Evolutionary conservation across 164 flowering plant genomes (phyloP), one percentile per base, ranked within the genome.

Genomic region (Aristolochia californica): DNA sequence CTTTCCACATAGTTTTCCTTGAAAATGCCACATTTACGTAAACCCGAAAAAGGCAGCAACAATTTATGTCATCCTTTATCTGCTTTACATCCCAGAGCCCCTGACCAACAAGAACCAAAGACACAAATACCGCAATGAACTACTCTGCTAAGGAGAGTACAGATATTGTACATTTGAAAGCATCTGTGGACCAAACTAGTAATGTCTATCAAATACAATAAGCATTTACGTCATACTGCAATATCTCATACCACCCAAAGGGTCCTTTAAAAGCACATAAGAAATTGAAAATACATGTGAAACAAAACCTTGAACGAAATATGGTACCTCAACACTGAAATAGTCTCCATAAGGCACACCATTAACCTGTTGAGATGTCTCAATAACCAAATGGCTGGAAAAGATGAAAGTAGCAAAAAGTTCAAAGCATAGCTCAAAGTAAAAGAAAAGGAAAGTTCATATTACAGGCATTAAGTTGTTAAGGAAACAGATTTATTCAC

Each of bases 261-360:
- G 10, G 40, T 34, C 40, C 7, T n/a, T 34, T 2, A 34, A 12
- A 34, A 34, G 40, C 5, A 5, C 50, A 17, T 47, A 45, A 43
- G 12, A 13, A 8, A 45, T 15, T 45, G 18, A 45, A 15, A 47
- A 47, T 17, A 18, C 5, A 4, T n/a, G 11, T 47, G 10, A 30
- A 23, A 27, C 1, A 40, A 47, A 24, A n/a, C 30, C 26, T 24
- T 50, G n/a, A 26, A 45, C 43, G 44, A 60, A 48, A 48, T 51
- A 17, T 43, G 14, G 38, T 86, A 91, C 99, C 99, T 93, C 79
- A 28, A 89, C 97, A 28, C 73, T 65, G 62, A 93, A 93, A 74
- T 85, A 85, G 75, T 89, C 97, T 49, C 75, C 85, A 73, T 83
- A 93, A 43, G 97, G 99, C 18, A 85, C 96, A 25, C 85, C 99